Evolutionary conservation across 2,329 filamentous ascomycete species (phyloP), one percentile per base, ranked within the genome.

Genomic region (Diaporthe vaccinii): DNA sequence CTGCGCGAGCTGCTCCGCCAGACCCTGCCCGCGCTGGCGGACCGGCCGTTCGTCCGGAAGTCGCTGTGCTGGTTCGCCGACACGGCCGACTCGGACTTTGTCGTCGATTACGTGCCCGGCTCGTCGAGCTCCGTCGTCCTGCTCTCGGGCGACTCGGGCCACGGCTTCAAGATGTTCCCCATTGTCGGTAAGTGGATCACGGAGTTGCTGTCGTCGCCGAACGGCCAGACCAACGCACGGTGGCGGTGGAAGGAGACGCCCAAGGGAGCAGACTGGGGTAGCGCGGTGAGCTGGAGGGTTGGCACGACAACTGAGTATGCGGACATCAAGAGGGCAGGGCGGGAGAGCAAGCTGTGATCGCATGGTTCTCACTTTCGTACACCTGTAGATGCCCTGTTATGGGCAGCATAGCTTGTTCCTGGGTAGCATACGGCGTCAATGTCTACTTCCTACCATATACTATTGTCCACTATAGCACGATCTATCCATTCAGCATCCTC

Each of bases 41-140:
- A 90, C 22, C 80, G 91, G 4, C 90, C 90, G 0, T 83, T 93
- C n/a, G 86, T 92, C 2, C 84, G 87, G 41, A 87, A 87, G 78
- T 86, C 85, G 1, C 81, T 93, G n/a, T 93, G 91, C 79, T 93
- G 91, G 91, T 91, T 90, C 76, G 89, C 90, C 0, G 91, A 93
- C 78, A 90, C 90, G 0, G 84, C 82, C 10, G 89, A 92, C 78
- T 91, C 89, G 0, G 89, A 92, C 62, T 93, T 87, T 77, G 86
- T 91, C 67, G 86, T 93, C 58, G 91, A 92, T 79, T 89, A 86
- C 72, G 87, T 92, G 0, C 90, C 90, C 0, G 80, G 83, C 0
- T 88, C 85, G 1, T 82, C 83, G 2, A 86, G 85, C 0, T 83
- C 92, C 3, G 80, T 92, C 3, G 79, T 91, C 0, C n/a, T 69